Percentiles rank a stretch among this genome's conserved stretches.
Conservation (phyloP, 345 rosid genomes). For the Psidium friedrichsthalianum region DNA sequence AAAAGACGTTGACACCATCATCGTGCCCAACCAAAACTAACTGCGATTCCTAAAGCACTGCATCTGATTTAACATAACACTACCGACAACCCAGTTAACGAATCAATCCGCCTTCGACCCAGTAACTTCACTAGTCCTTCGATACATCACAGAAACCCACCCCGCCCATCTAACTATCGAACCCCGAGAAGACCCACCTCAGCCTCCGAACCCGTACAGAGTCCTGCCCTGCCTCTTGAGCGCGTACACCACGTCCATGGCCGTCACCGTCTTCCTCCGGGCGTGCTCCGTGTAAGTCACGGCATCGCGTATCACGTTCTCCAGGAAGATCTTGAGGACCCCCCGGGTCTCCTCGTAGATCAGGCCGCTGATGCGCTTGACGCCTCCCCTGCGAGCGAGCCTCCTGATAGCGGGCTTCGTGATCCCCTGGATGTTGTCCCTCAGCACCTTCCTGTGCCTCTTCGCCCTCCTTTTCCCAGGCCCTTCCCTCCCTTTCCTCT, state of each 20-base stretch:
- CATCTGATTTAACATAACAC: neutral
- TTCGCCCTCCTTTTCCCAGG: constrained; percentile 1
- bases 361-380: constrained; percentile 6
- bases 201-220: constrained; percentile 2
- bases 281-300: constrained; percentile 4
- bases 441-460: constrained; percentile 1
- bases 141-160: neutral
- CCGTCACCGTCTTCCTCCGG: constrained; percentile 3
- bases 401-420: constrained; percentile 1
- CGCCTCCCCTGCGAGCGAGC: constrained; percentile 1
- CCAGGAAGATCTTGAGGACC: constrained; percentile 1
- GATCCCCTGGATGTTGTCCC: constrained; percentile 4
- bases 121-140: neutral
- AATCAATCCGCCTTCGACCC: neutral
- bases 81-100: neutral
- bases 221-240: constrained; percentile 3
- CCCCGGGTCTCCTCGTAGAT: constrained; percentile 4
- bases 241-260: constrained; percentile 6
- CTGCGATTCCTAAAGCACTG: neutral
- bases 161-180: neutral
- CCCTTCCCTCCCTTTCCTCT: constrained; percentile 6
- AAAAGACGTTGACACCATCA: neutral
- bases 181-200: neutral
- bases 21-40: too few species aligned
- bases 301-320: constrained; percentile 5